These are phyloP conservation scores for Penicillium sp. DNA, from an alignment of 2,329 filamentous ascomycete genomes.

Conservation along the genomic window DNA sequence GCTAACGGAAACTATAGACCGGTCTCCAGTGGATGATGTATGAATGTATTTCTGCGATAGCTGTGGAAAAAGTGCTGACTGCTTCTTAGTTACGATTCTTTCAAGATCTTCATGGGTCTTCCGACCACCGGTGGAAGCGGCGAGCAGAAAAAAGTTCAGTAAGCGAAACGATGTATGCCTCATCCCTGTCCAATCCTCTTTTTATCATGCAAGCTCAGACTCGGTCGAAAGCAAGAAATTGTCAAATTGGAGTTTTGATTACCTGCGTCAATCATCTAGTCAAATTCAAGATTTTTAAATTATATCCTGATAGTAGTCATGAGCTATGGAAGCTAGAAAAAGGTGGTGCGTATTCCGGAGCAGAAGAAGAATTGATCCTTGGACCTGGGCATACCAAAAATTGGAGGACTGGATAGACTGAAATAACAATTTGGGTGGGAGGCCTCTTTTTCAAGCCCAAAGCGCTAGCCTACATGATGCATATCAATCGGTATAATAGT, in stretches of 20 bases:
- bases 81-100: conserved; percentile 61
- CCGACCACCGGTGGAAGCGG: conserved; percentile 74
- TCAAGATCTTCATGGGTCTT: conserved; percentile 87
- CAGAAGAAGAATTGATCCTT: too few relatives aligned
- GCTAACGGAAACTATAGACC: conserved; percentile 48
- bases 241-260: neutral
- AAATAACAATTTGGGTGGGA: too few relatives aligned
- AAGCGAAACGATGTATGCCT: neutral
- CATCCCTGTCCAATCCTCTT: neutral
- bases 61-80: neutral
- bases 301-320: too few relatives aligned
- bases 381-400: too few relatives aligned
- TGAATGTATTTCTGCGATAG: conserved; percentile 38
- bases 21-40: conserved; percentile 95
- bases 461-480: too few relatives aligned
- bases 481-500: too few relatives aligned
- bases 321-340: too few relatives aligned
- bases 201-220: neutral
- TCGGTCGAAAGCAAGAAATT: neutral
- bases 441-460: too few relatives aligned
- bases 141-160: conserved; percentile 37
- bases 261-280: neutral
- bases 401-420: too few relatives aligned
- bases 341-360: neutral
- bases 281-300: neutral